A percentile compares a stretch with the other conserved stretches of the same genome.
Evolutionary conservation across 1,284 basidiomycete genomes (phyloP).

Genomic region (Inonotus hispidus): DNA sequence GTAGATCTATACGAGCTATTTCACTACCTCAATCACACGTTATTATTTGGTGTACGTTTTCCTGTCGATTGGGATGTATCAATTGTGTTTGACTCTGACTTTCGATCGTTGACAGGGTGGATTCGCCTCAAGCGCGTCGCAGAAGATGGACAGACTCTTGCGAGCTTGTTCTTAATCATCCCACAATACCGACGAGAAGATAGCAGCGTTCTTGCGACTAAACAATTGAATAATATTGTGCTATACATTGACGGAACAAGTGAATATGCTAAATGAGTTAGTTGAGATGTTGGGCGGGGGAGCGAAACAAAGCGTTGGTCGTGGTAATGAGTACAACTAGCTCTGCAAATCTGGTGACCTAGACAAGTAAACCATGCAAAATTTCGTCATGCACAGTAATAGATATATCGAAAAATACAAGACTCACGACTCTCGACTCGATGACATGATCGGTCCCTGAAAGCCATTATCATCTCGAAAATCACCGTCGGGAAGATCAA

Average conservation of each 20-base stretch:
- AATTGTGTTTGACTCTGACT: background rate
- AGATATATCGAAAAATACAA: background rate
- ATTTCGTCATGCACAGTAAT: background rate
- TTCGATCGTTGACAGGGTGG: constrained; percentile 33
- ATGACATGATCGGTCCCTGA: background rate
- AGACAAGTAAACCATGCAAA: background rate
- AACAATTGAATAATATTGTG: background rate
- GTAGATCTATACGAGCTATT: constrained; percentile 78
- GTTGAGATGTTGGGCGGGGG: background rate
- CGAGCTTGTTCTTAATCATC: constrained; percentile 8
- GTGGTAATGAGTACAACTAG: background rate
- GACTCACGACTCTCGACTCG: constrained; percentile 15
- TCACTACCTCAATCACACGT: constrained; percentile 82
- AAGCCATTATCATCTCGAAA: constrained; percentile 1
- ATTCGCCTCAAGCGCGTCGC: constrained; percentile 49
- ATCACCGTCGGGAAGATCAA: constrained; percentile 7
- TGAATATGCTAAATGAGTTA: background rate
- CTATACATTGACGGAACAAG: background rate
- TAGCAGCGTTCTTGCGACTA: background rate
- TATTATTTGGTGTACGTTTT: constrained; percentile 56
- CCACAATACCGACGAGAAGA: background rate
- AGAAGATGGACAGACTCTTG: constrained; percentile 51
- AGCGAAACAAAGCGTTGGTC: background rate
- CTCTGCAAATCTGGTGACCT: background rate
- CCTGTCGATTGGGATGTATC: background rate